A percentile compares a stretch with the other conserved stretches of the same genome.
Conservation (phyloP, 805 yeast species). For the Yamadazyma nakazawae region DNA sequence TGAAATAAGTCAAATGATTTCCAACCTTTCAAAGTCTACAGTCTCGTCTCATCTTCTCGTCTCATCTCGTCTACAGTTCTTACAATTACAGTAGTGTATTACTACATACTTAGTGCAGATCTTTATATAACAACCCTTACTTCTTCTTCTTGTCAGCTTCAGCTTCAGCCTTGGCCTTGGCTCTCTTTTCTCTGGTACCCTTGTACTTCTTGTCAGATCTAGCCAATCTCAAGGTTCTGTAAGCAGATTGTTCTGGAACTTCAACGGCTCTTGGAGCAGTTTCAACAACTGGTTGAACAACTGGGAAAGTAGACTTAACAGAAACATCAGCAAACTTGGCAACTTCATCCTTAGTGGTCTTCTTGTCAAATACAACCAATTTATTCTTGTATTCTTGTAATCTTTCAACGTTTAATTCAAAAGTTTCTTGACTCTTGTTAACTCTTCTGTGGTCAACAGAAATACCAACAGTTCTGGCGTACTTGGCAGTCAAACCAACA, state of each 20-base stretch:
- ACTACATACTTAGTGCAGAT: neutral
- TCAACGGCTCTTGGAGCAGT: constrained; percentile 87
- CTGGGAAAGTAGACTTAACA: constrained; percentile 84
- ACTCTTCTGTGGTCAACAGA: constrained; percentile 99
- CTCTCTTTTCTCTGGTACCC: constrained; percentile 98
- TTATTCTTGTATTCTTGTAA: constrained; percentile 94
- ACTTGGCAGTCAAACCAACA: constrained; percentile 85
- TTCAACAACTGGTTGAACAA: constrained; percentile 72
- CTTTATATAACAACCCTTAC: constrained; percentile 40
- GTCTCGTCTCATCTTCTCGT: no score
- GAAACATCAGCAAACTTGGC: constrained; percentile 64
- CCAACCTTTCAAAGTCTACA: no score
- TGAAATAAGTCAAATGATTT: no score
- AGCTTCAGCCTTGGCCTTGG: constrained; percentile 96
- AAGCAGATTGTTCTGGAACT: constrained; percentile 69
- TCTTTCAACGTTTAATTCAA: constrained; percentile 93
- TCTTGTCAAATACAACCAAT: constrained; percentile 93
- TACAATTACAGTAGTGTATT: neutral
- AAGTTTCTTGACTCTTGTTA: constrained; percentile 95
- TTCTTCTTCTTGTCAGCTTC: constrained; percentile 97
- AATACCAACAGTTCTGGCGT: constrained; percentile 98
- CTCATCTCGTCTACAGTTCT: no score
- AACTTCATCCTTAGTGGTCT: constrained; percentile 68
- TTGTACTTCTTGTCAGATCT: constrained; percentile 89
- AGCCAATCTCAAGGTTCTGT: constrained; percentile 92